These are phyloP conservation scores for Metschnikowia lunata DNA, from an alignment of 805 yeast genomes.

Conservation along the genomic window DNA sequence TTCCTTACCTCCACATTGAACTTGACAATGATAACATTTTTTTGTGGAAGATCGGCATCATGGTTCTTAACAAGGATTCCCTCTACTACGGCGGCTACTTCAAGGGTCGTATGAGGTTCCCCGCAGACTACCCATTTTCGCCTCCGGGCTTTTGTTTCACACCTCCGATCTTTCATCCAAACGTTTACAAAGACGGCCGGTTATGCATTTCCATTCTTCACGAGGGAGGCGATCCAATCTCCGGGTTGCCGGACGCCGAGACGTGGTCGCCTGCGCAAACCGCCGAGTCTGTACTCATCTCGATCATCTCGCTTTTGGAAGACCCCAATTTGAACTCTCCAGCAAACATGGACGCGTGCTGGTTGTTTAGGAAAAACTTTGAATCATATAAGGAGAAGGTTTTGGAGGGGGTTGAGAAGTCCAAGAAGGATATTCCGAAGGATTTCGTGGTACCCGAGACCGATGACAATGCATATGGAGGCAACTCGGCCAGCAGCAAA, in stretches of 20 bases:
- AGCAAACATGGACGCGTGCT: constrained; percentile 94
- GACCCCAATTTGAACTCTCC: constrained; percentile 94
- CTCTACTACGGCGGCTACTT: constrained; percentile 92
- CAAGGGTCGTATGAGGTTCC: constrained; percentile 91
- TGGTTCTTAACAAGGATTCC: constrained; percentile 86
- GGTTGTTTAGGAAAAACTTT: constrained; percentile 78
- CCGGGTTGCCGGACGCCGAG: constrained; percentile 89
- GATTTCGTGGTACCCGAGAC: constrained; percentile 79
- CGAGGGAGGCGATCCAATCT: constrained; percentile 83
- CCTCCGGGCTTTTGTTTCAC: constrained; percentile 93
- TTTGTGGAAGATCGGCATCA: constrained; percentile 81
- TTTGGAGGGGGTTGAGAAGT: constrained; percentile 73
- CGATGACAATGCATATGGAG: constrained; percentile 44
- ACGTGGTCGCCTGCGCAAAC: constrained; percentile 94
- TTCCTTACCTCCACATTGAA: constrained; percentile 59
- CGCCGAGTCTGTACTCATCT: constrained; percentile 84
- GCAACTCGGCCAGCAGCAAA: constrained; percentile 29
- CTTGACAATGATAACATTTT: constrained; percentile 54
- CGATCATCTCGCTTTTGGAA: constrained; percentile 84
- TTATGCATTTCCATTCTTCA: constrained; percentile 91
- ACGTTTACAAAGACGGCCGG: constrained; percentile 89
- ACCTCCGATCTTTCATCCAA: constrained; percentile 92
- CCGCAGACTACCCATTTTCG: constrained; percentile 81
- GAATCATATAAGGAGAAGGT: constrained; percentile 74
- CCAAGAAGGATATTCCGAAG: constrained; percentile 80